phyloP scores from a whole-genome alignment of 2,329 filamentous ascomycete species.

The Neonectria sp. region DNA sequence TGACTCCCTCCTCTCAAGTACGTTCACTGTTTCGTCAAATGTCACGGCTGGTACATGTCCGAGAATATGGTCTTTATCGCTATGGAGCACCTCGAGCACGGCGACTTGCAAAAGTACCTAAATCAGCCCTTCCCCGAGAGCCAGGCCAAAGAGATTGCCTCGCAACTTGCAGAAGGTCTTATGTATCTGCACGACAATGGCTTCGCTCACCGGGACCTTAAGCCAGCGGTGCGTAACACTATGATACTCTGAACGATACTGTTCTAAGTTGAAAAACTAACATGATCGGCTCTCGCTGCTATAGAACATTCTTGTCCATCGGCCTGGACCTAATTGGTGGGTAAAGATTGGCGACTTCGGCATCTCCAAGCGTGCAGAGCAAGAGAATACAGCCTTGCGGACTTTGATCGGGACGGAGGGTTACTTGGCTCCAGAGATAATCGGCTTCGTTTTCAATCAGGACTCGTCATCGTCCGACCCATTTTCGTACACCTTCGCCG shows the following conservation, averaged over 20 bases:
- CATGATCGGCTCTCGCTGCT: not conserved
- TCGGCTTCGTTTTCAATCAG: slow-evolving; percentile 1
- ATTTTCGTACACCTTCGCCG: slow-evolving; percentile 7
- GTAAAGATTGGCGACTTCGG: slow-evolving; percentile 20
- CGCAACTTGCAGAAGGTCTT: slow-evolving; percentile 11
- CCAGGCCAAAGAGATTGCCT: slow-evolving; percentile 1
- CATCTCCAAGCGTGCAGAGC: slow-evolving; percentile 12
- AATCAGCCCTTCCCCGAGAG: not conserved
- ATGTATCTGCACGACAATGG: slow-evolving; percentile 7
- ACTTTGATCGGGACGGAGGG: slow-evolving; percentile 9
- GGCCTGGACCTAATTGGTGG: slow-evolving; percentile 9
- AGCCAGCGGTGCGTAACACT: slow-evolving; percentile 5
- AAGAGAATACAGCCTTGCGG: not conserved
- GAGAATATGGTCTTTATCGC: slow-evolving; percentile 7
- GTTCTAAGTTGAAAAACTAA: not conserved
- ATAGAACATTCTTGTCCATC: slow-evolving; percentile 15
- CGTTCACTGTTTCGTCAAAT: slow-evolving; percentile 9
- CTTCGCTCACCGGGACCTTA: slow-evolving; percentile 19
- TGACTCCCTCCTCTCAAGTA: not conserved
- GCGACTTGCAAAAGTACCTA: slow-evolving; percentile 7
- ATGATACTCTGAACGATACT: too few relatives aligned
- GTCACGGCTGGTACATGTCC: slow-evolving; percentile 8
- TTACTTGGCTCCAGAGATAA: slow-evolving; percentile 9
- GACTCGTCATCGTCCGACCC: not conserved
- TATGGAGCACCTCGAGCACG: slow-evolving; percentile 9